Conservation (phyloP, 192 early-diverging fungal genomes). For the Allomyces macrogynus region DNA sequence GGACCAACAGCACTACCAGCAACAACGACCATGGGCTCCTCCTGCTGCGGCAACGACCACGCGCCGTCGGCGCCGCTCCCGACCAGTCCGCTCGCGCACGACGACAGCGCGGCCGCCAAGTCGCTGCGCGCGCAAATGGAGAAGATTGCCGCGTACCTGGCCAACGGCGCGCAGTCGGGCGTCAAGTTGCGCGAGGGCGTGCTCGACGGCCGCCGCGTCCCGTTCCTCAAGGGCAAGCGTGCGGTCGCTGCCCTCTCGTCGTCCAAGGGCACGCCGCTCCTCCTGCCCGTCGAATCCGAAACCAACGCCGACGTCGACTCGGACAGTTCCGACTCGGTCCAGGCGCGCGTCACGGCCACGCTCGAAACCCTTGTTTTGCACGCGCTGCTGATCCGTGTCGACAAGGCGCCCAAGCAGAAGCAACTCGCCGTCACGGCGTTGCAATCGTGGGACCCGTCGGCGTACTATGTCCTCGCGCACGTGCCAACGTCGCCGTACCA, state of each 20-base stretch:
- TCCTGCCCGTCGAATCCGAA: constrained; percentile 7
- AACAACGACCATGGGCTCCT: no score
- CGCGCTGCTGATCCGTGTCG: constrained; percentile 60
- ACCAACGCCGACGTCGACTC: background rate
- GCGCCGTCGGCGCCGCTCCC: no score
- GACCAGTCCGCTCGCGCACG: no score
- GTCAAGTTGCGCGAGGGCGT: constrained; percentile 67
- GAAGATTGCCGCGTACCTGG: constrained; percentile 33
- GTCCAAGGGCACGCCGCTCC: background rate
- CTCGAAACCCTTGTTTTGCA: constrained; percentile 41
- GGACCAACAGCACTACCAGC: no score
- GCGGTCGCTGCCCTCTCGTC: background rate
- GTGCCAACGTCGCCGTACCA: constrained; percentile 66
- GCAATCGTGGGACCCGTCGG: constrained; percentile 52
- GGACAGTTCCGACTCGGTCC: background rate
- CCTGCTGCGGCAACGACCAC: no score
- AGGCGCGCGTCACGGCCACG: constrained; percentile 35
- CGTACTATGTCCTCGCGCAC: constrained; percentile 84
- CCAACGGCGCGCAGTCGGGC: constrained; percentile 41
- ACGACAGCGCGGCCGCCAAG: no score
- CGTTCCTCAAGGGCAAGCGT: constrained; percentile 66
- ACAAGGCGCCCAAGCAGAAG: constrained; percentile 23
- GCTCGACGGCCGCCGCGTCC: constrained; percentile 72
- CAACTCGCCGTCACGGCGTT: constrained; percentile 26
- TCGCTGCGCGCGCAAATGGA: no score